Evolutionary conservation across 2,329 filamentous ascomycete genomes (phyloP).

Genomic region (Chalaropsis ovoidea): DNA sequence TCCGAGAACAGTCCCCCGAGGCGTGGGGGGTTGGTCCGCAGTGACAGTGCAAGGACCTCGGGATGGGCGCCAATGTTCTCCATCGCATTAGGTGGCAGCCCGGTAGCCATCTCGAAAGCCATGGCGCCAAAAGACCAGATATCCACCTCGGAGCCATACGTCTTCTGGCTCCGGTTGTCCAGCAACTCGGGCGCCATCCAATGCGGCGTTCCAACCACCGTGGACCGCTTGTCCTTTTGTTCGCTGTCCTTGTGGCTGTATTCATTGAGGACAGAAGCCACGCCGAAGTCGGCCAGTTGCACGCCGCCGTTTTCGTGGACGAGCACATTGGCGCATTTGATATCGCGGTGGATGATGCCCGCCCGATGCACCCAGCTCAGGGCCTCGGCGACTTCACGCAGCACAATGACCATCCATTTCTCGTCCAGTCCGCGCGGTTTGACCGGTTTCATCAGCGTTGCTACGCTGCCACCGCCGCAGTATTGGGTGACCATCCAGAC

Average conservation of each 20-base stretch:
- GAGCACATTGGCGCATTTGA: slow-evolving; percentile 70
- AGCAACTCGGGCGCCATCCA: slow-evolving; percentile 82
- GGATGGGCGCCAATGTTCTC: slow-evolving; percentile 37
- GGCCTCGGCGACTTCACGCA: slow-evolving; percentile 56
- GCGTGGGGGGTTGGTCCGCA: slow-evolving; percentile 54
- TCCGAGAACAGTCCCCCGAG: slow-evolving; percentile 64
- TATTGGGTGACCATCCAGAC: slow-evolving; percentile 87
- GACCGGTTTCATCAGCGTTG: slow-evolving; percentile 59
- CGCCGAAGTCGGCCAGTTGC: slow-evolving; percentile 76
- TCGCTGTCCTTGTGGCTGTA: slow-evolving; percentile 44
- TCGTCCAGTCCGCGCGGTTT: slow-evolving; percentile 55
- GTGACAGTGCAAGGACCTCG: slow-evolving; percentile 39
- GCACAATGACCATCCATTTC: slow-evolving; percentile 58
- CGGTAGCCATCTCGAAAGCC: slow-evolving; percentile 70
- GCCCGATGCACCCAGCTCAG: slow-evolving; percentile 58
- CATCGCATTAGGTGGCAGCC: slow-evolving; percentile 58
- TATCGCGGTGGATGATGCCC: slow-evolving; percentile 60
- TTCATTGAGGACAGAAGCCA: slow-evolving; percentile 47
- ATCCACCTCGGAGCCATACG: slow-evolving; percentile 61
- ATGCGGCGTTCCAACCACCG: slow-evolving; percentile 71
- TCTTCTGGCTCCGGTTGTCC: slow-evolving; percentile 37
- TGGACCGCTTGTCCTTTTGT: slow-evolving; percentile 66
- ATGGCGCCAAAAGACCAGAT: slow-evolving; percentile 81
- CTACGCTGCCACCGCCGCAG: slow-evolving; percentile 74
- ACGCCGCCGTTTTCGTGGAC: slow-evolving; percentile 67